phyloP scores from a whole-genome alignment of 192 early-diverging fungal genomes.

The Spizellomyces sp. region DNA sequence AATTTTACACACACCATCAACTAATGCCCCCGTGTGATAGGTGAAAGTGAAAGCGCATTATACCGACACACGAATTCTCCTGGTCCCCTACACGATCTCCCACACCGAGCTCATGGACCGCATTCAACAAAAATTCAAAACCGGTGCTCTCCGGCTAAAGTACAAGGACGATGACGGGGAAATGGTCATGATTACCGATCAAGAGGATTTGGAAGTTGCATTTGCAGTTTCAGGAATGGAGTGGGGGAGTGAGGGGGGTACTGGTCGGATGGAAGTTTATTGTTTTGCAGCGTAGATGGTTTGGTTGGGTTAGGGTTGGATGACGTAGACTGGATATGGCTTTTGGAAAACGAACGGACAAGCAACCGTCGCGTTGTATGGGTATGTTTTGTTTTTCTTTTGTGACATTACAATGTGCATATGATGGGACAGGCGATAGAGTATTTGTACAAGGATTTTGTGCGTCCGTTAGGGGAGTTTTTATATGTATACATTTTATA shows the following conservation, averaged over 20 bases:
- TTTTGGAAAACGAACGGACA: too few relatives aligned
- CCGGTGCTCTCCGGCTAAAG: constrained; percentile 56
- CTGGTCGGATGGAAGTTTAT: not conserved
- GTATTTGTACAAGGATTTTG: too few relatives aligned
- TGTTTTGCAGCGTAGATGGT: constrained; percentile 2
- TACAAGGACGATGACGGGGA: constrained; percentile 88
- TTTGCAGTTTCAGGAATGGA: constrained; percentile 65
- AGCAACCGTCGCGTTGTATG: too few relatives aligned
- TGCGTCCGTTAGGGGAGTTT: too few relatives aligned
- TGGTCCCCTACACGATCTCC: constrained; percentile 53
- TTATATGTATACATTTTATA: too few relatives aligned
- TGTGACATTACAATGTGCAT: too few relatives aligned
- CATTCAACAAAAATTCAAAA: constrained; percentile 66
- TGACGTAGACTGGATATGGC: too few relatives aligned
- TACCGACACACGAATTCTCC: constrained; percentile 64
- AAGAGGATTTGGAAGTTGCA: constrained; percentile 87
- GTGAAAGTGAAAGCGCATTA: constrained; percentile 69
- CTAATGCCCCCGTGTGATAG: constrained; percentile 13
- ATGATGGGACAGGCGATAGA: too few relatives aligned
- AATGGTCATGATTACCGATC: constrained; percentile 85
- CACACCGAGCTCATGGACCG: constrained; percentile 54
- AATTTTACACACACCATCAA: constrained; percentile 25
- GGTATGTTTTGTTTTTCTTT: too few relatives aligned
- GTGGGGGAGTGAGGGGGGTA: constrained; percentile 13
- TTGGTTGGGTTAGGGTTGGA: too few relatives aligned